Conservation (phyloP, 352 stramenopile species). For the Phytophthora sp. region DNA sequence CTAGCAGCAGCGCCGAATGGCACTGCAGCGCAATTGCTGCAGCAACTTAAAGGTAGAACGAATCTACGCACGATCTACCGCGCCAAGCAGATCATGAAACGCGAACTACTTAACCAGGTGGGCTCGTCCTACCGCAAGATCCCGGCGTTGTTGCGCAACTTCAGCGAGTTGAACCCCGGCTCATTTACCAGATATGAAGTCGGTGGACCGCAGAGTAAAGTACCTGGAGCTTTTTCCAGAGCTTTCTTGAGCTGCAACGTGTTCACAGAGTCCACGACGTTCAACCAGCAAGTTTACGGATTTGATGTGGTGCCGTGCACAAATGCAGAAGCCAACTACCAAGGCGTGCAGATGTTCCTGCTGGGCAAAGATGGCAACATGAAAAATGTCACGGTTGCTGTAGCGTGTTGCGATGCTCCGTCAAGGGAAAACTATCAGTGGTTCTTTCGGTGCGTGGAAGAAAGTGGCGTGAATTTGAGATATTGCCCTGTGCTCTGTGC, state of each 20-base stretch:
- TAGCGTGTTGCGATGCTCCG: slow-evolving; percentile 41
- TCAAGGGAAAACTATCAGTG: slow-evolving; percentile 53
- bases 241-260: slow-evolving; percentile 55
- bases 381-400: slow-evolving; percentile 46
- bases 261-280: slow-evolving; percentile 41
- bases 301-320: slow-evolving; percentile 44
- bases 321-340: slow-evolving; percentile 41
- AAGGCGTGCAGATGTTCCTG: slow-evolving; percentile 54
- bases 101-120: slow-evolving; percentile 35
- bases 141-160: slow-evolving; percentile 44
- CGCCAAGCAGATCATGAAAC: slow-evolving; percentile 54
- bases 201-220: slow-evolving; percentile 14
- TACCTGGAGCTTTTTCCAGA: slow-evolving; percentile 40
- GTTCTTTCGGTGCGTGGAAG: slow-evolving; percentile 54
- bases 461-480: slow-evolving; percentile 46
- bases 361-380: slow-evolving; percentile 63
- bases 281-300: slow-evolving; percentile 65
- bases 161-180: slow-evolving; percentile 41
- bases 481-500: slow-evolving; percentile 53
- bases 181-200: slow-evolving; percentile 41
- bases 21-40: slow-evolving; percentile 42
- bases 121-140: slow-evolving; percentile 48
- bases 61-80: slow-evolving; percentile 67
- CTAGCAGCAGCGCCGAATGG: slow-evolving; percentile 35
- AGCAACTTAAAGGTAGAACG: slow-evolving; percentile 39